phyloP scores from a whole-genome alignment of 2,329 filamentous ascomycete genomes.

The Aphanoascus verrucosus region DNA sequence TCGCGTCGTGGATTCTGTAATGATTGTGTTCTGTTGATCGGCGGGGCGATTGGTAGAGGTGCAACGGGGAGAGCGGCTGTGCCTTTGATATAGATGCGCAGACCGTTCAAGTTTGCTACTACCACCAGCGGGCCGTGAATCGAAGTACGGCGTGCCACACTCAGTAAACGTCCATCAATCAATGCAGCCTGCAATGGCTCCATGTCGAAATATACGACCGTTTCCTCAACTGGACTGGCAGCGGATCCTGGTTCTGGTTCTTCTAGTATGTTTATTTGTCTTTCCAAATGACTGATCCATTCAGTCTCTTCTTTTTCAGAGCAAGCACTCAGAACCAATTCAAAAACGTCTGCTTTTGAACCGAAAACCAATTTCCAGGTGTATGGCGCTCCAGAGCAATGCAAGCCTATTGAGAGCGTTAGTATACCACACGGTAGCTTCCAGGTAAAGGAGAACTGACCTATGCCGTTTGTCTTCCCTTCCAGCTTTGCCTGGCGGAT shows the following conservation, averaged over 20 bases:
- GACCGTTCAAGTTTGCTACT: conserved; percentile 9
- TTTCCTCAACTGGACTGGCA: conserved; percentile 20
- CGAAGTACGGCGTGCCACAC: conserved; percentile 46
- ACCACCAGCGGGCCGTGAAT: conserved; percentile 58
- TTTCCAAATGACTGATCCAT: conserved; percentile 62
- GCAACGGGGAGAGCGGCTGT: conserved; percentile 13
- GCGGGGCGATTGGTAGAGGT: conserved; percentile 7
- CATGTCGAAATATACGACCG: conserved; percentile 9
- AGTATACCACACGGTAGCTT: conserved; percentile 6
- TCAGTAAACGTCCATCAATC: conserved; percentile 62
- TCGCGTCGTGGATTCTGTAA: conserved; percentile 50
- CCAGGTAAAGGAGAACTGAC: conserved; percentile 16
- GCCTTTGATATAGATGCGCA: conserved; percentile 17
- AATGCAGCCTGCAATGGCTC: conserved; percentile 49
- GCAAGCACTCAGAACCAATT: conserved; percentile 79
- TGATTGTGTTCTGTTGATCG: conserved; percentile 46
- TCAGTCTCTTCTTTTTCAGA: conserved; percentile 65
- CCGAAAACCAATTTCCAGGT: conserved; percentile 91
- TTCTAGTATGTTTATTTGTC: conserved; percentile 41
- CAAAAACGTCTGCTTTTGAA: conserved; percentile 62
- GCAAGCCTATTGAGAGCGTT: conserved; percentile 50
- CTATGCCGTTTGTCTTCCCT: conserved; percentile 27
- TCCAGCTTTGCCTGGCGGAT: conserved; percentile 27
- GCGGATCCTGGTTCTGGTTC: conserved; percentile 17
- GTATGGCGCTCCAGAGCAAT: conserved; percentile 74